A percentile compares a stretch with the other conserved stretches of the same genome.
Evolutionary conservation across 2,329 filamentous ascomycete species (phyloP).

Genomic region (Colletotrichum orchidophilum): DNA sequence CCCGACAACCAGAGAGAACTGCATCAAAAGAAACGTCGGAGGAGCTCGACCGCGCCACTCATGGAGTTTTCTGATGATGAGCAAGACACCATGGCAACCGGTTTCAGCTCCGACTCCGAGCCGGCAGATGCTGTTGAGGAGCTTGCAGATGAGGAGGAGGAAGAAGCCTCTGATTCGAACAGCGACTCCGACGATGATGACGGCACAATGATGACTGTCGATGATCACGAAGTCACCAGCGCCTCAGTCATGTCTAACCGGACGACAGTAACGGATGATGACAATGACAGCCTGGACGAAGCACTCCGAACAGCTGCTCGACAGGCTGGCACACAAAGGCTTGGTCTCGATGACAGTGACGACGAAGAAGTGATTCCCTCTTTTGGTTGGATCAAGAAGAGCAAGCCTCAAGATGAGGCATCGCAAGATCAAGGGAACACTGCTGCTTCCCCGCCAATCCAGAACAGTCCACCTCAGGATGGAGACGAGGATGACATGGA

Average conservation of each 20-base stretch:
- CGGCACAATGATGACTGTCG: slow-evolving; percentile 83
- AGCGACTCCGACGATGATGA: slow-evolving; percentile 78
- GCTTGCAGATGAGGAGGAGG: slow-evolving; percentile 61
- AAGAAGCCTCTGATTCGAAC: slow-evolving; percentile 52
- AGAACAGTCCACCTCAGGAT: not conserved
- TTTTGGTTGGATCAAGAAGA: slow-evolving; percentile 78
- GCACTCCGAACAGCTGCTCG: slow-evolving; percentile 79
- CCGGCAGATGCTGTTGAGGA: slow-evolving; percentile 64
- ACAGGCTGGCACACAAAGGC: slow-evolving; percentile 77
- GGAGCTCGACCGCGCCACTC: slow-evolving; percentile 73
- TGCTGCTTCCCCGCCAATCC: slow-evolving; percentile 21
- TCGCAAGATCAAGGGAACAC: slow-evolving; percentile 58
- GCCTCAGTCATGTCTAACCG: slow-evolving; percentile 72
- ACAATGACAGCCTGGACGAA: slow-evolving; percentile 77
- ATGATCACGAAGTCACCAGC: slow-evolving; percentile 79
- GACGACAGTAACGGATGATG: slow-evolving; percentile 61
- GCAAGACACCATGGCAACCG: slow-evolving; percentile 77
- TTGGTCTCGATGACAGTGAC: slow-evolving; percentile 56
- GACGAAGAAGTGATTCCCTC: slow-evolving; percentile 79
- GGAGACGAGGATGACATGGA: slow-evolving; percentile 46
- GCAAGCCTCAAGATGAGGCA: slow-evolving; percentile 42
- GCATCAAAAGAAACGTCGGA: slow-evolving; percentile 64
- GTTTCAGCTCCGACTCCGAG: slow-evolving; percentile 76
- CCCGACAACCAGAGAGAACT: slow-evolving; percentile 73
- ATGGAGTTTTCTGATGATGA: slow-evolving; percentile 73